Percentiles rank a stretch among this genome's conserved stretches.
Conservation (phyloP, 305 asterid genomes). For the Fraxinus greggii region DNA sequence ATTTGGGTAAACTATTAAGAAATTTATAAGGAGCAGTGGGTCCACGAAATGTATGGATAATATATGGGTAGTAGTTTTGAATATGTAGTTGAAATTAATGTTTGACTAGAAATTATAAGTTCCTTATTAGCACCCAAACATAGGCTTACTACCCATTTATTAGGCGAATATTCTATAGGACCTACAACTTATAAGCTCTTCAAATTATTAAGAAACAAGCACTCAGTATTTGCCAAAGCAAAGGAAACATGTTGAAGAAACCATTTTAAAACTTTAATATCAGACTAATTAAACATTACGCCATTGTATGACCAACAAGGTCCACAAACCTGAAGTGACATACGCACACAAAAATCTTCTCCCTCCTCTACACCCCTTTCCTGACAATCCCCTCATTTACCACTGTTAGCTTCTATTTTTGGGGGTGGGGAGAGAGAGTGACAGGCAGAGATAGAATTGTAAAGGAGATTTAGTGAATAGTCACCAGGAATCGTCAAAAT, state of each 20-base stretch:
- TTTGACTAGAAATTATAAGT: neutral
- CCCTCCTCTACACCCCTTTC: neutral
- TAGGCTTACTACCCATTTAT: neutral
- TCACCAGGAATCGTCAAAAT: neutral
- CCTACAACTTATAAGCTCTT: neutral
- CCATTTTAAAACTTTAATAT: neutral
- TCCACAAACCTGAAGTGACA: neutral
- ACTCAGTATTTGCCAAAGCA: neutral
- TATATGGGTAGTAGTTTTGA: neutral
- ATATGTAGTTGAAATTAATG: neutral
- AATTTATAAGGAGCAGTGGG: neutral
- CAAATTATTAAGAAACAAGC: neutral
- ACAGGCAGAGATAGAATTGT: neutral
- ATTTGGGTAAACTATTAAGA: neutral
- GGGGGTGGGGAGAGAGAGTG: neutral
- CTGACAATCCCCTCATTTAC: neutral
- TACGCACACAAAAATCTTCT: neutral
- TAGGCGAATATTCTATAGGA: neutral
- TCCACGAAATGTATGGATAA: neutral
- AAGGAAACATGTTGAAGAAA: neutral
- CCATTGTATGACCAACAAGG: neutral
- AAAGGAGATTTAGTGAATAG: neutral
- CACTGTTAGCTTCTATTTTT: neutral
- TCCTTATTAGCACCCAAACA: neutral
- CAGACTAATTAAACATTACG: neutral